These are phyloP conservation scores for Pyricularia pennisetigena DNA, from an alignment of 2,329 filamentous ascomycete genomes.

Conservation along the genomic window DNA sequence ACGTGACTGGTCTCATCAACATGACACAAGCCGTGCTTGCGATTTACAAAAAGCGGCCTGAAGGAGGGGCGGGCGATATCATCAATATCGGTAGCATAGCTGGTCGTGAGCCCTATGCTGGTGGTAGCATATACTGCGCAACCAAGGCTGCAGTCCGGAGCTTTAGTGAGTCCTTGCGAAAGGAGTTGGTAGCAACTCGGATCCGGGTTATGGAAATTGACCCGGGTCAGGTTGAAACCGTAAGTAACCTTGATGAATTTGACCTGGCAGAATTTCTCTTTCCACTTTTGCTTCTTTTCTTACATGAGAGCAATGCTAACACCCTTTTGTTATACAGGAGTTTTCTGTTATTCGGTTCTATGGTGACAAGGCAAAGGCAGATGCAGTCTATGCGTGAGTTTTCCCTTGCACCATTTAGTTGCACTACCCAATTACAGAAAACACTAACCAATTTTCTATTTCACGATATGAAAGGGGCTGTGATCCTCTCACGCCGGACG, in stretches of 20 bases:
- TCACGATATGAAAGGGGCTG: conserved; percentile 41
- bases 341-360: conserved; percentile 84
- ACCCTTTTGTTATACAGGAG: conserved; percentile 38
- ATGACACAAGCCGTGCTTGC: conserved; percentile 88
- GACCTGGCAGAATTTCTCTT: background rate
- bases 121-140: conserved; percentile 86
- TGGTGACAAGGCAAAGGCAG: conserved; percentile 81
- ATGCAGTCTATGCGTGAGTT: conserved; percentile 74
- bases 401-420: background rate
- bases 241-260: conserved; percentile 21
- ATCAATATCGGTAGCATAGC: conserved; percentile 92
- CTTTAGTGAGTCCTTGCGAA: conserved; percentile 75
- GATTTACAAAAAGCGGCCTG: conserved; percentile 65
- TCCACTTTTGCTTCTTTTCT: background rate
- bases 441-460: conserved; percentile 2
- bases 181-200: conserved; percentile 70
- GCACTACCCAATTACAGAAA: background rate
- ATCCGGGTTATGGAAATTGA: conserved; percentile 84
- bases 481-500: conserved; percentile 78
- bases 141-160: conserved; percentile 81
- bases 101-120: conserved; percentile 76
- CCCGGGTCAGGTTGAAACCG: conserved; percentile 86
- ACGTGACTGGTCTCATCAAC: conserved; percentile 89
- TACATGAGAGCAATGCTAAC: background rate
- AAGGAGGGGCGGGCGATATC: conserved; percentile 79